Evolutionary conservation across 2,329 filamentous ascomycete species (phyloP), one percentile per base, ranked within the genome.

Genomic region (Claviceps humidiphila): DNA sequence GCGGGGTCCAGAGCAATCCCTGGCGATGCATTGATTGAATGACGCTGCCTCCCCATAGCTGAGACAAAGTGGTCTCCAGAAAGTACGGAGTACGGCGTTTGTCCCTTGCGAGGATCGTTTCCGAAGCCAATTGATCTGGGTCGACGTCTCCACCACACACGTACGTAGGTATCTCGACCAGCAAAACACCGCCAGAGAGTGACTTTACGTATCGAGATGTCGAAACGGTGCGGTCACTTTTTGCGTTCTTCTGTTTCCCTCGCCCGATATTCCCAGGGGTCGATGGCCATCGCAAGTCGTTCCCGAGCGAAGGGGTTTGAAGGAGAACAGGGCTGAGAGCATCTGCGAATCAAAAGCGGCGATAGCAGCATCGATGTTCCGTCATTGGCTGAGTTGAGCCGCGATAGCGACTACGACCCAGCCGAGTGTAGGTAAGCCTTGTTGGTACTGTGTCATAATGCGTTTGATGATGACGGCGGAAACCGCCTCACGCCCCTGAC

Each of bases 381-480:
- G 47, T 39, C 37, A 39, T 5, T 40, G 40, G 34, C 51, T 44
- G 26, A 40, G 26, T 30, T 24, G 45, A 5, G 44, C 39, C 50
- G 22, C 8, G 30, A 52, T 34, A 13, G 46, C 41, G 51, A 47
- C 24, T 24, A 24, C 24, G 24, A 6, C 24, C 24, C 24, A 24
- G 24, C 24, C 24, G 24, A 24, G 24, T 24, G n/a, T 52, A 7
- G 5, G 17, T 22, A 47, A 47, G 39, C 20, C 42, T 20, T 4
- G 48, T 43, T 30, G 39, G 40, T 37, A 26, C 30, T 47, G 52
- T 49, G 44, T 51, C 52, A 53, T 46, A 45, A 13, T 45, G 22
- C 34, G 39, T 52, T 49, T 26, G 1, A 30, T 37, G 16, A 17
- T 47, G 26, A 47, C 46, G 8, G 26, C 9, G 20, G 45, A 20